Percentiles rank a stretch among this genome's conserved stretches.
Conservation (phyloP, 495 filamentous ascomycete genomes). For the Clohesyomyces aquaticus region DNA sequence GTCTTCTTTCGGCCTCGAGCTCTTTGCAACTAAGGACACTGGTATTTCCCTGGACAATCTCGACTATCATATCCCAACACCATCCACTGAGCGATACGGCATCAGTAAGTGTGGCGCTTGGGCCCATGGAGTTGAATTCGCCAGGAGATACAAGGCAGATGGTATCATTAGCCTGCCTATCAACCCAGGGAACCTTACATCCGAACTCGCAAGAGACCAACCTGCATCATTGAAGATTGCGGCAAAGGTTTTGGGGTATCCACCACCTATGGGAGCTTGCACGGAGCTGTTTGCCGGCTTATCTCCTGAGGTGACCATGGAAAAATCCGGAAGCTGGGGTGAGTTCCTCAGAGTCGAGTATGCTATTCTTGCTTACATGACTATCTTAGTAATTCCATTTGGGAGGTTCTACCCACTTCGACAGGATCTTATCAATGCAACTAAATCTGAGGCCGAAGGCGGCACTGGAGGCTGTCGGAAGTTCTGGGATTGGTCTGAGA, state of each 20-base stretch:
- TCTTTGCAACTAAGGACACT: conserved; percentile 27
- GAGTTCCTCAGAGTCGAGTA: no score
- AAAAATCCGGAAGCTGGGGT: no score
- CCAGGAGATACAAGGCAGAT: conserved; percentile 39
- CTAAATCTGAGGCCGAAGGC: no score
- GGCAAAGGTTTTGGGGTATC: conserved; percentile 5
- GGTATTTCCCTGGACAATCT: conserved; percentile 10
- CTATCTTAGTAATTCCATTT: no score
- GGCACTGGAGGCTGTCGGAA: no score
- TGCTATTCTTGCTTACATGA: no score
- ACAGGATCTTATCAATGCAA: no score
- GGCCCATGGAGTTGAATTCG: conserved; percentile 48
- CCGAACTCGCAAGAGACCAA: conserved; percentile 4
- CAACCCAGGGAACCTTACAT: conserved; percentile 29
- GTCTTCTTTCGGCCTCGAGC: conserved; percentile 40
- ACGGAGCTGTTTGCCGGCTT: conserved; percentile 53
- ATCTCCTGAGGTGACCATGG: conserved; percentile 48
- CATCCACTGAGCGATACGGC: conserved; percentile 45
- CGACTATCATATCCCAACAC: not conserved
- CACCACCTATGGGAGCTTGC: conserved; percentile 50
- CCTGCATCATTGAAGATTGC: not conserved
- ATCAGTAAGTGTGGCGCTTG: conserved; percentile 51
- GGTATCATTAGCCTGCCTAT: conserved; percentile 30
- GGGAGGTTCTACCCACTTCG: no score
- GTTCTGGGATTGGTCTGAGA: no score